These are phyloP conservation scores for Halenospora varia DNA, from an alignment of 495 filamentous ascomycete genomes.

Conservation along the genomic window DNA sequence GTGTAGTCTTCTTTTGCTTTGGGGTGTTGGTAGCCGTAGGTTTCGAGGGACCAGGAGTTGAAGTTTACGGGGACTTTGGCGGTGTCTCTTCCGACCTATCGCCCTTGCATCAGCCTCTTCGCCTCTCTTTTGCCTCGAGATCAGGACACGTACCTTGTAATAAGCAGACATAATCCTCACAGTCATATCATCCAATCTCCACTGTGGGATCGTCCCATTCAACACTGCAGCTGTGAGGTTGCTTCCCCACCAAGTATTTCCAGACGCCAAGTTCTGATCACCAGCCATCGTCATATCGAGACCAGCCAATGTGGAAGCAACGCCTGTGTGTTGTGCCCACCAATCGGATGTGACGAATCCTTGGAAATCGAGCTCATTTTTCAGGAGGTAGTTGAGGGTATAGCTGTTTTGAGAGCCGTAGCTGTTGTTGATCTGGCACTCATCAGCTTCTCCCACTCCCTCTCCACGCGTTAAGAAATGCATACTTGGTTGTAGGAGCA, in stretches of 20 bases:
- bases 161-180: not conserved
- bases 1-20: not conserved
- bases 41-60: not conserved
- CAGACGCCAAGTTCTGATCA: not conserved
- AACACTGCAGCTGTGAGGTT: not conserved
- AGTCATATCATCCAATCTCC: not conserved
- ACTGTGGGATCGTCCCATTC: not conserved
- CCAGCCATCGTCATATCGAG: not conserved
- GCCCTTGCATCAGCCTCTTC: too few relatives aligned
- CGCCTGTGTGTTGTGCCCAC: not conserved
- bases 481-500: constrained; percentile 92
- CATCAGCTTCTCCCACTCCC: too few relatives aligned
- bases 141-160: too few relatives aligned
- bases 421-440: too few relatives aligned
- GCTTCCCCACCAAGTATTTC: not conserved
- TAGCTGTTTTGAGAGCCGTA: too few relatives aligned
- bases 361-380: too few relatives aligned
- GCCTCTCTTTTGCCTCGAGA: too few relatives aligned
- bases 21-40: not conserved
- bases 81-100: not conserved
- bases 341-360: too few relatives aligned
- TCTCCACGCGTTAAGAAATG: too few relatives aligned
- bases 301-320: not conserved
- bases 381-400: too few relatives aligned
- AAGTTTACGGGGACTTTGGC: not conserved